Conservation (phyloP, 2,329 filamentous ascomycete species). For the Helminthosporium solani region DNA sequence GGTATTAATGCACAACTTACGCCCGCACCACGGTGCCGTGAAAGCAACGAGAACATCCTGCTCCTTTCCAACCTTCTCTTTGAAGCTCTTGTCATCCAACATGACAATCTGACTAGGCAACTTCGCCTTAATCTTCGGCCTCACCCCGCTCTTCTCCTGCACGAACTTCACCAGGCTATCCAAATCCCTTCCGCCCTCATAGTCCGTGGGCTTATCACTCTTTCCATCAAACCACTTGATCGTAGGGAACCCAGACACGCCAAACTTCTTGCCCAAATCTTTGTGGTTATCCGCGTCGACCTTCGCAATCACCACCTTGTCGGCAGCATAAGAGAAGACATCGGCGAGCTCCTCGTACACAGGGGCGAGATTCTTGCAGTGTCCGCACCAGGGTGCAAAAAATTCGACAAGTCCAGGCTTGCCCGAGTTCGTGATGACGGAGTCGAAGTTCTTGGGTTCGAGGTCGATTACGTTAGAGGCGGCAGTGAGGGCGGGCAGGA, state of each 20-base stretch:
- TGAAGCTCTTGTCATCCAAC: constrained; percentile 78
- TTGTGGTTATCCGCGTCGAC: constrained; percentile 93
- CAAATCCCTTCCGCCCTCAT: constrained; percentile 81
- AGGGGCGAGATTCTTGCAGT: constrained; percentile 97
- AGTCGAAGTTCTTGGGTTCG: constrained; percentile 86
- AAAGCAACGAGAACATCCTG: constrained; percentile 94
- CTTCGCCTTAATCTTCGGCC: constrained; percentile 72
- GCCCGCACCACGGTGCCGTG: constrained; percentile 97
- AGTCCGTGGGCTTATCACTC: constrained; percentile 80
- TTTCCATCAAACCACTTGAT: constrained; percentile 98
- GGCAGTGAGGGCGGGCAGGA: constrained; percentile 48
- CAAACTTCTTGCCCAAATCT: constrained; percentile 79
- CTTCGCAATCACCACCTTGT: constrained; percentile 85
- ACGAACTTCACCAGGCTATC: constrained; percentile 83
- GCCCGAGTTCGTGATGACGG: constrained; percentile 82
- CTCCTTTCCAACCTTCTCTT: constrained; percentile 73
- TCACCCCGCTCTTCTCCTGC: constrained; percentile 80
- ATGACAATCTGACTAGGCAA: constrained; percentile 74
- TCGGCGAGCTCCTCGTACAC: constrained; percentile 87
- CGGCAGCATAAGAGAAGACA: constrained; percentile 70
- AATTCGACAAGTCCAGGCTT: constrained; percentile 97
- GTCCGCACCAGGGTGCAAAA: constrained; percentile 97
- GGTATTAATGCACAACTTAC: constrained; percentile 59
- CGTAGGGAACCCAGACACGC: constrained; percentile 92
- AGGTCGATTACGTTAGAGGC: constrained; percentile 88